A percentile compares a stretch with the other conserved stretches of the same genome.
Evolutionary conservation across 2,329 filamentous ascomycete genomes (phyloP).

Genomic region (Clonostachys rosea): DNA sequence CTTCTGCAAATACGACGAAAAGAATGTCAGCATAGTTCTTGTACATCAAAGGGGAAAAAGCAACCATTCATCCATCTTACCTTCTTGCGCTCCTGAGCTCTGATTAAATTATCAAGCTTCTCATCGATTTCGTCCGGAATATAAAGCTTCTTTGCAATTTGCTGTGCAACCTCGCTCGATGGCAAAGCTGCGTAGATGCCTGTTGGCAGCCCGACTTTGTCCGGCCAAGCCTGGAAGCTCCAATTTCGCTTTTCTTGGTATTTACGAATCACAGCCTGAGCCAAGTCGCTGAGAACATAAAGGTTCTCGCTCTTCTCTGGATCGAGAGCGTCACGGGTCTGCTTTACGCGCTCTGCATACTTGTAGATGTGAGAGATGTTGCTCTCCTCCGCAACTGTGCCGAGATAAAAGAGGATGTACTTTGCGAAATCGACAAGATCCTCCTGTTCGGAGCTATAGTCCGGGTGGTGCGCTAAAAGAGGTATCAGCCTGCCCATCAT

Average conservation of each 20-base stretch:
- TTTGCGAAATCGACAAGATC: conserved; percentile 78
- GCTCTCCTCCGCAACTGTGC: conserved; percentile 74
- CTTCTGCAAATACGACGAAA: conserved; percentile 33
- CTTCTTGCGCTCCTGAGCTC: conserved; percentile 69
- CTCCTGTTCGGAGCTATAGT: conserved; percentile 64
- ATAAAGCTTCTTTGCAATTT: conserved; percentile 82
- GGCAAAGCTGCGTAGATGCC: conserved; percentile 73
- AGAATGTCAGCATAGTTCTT: conserved; percentile 14
- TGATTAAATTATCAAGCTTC: conserved; percentile 64
- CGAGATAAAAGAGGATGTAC: conserved; percentile 88
- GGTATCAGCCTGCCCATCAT: conserved; percentile 80
- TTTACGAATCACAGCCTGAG: conserved; percentile 74
- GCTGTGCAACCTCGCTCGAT: conserved; percentile 73
- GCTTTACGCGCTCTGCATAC: conserved; percentile 89
- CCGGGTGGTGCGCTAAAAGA: conserved; percentile 87
- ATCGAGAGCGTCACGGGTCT: conserved; percentile 75
- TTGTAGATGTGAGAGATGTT: conserved; percentile 89
- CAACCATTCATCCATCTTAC: conserved; percentile 24
- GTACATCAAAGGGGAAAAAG: not conserved
- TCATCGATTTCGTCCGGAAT: conserved; percentile 74
- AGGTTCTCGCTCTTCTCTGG: conserved; percentile 66
- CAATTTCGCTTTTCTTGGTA: conserved; percentile 86
- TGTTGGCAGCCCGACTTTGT: conserved; percentile 74
- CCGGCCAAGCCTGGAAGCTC: conserved; percentile 78
- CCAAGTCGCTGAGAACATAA: conserved; percentile 83